Evolutionary conservation across 352 stramenopile genomes (phyloP).

Genomic region (Pythium aquatile): DNA sequence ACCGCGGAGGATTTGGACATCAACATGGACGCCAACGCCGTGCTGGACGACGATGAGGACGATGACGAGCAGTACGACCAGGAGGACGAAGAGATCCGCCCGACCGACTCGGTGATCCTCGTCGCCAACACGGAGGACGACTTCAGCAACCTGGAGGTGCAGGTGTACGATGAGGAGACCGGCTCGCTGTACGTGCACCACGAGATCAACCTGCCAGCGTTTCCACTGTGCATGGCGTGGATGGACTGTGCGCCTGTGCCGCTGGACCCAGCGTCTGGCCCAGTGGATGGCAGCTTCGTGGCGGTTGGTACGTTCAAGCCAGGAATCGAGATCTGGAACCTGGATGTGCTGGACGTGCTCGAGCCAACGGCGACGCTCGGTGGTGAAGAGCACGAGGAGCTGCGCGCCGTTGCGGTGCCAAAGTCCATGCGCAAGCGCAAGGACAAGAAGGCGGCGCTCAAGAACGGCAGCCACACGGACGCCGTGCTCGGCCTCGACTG

Average conservation of each 20-base stretch:
- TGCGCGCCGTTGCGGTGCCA: slow-evolving; percentile 77
- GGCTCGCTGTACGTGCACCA: slow-evolving; percentile 99
- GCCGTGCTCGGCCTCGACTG: slow-evolving; percentile 98
- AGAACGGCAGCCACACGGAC: slow-evolving; percentile 95
- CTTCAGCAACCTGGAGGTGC: slow-evolving; percentile 97
- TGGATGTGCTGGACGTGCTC: slow-evolving; percentile 98
- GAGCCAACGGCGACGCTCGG: slow-evolving; percentile 95
- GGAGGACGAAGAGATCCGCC: slow-evolving; percentile 93
- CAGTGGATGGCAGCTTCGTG: slow-evolving; percentile 94
- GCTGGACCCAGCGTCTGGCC: slow-evolving; percentile 52
- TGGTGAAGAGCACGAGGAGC: slow-evolving; percentile 86
- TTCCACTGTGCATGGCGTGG: slow-evolving; percentile 97
- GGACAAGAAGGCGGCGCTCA: slow-evolving; percentile 67
- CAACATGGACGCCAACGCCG: slow-evolving; percentile 58
- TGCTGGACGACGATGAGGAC: slow-evolving; percentile 55
- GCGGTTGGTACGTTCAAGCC: slow-evolving; percentile 99
- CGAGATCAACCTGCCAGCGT: slow-evolving; percentile 98
- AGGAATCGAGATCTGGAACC: slow-evolving; percentile 99
- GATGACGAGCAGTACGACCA: slow-evolving; percentile 77
- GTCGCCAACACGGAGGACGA: slow-evolving; percentile 98
- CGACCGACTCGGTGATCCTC: slow-evolving; percentile 94
- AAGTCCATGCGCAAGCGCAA: slow-evolving; percentile 75
- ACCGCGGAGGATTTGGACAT: slow-evolving; percentile 33
- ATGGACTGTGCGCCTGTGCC: slow-evolving; percentile 89
- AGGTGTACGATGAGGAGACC: slow-evolving; percentile 97